Conservation (phyloP, 2,329 filamentous ascomycete species). For the Alternaria sp. region DNA sequence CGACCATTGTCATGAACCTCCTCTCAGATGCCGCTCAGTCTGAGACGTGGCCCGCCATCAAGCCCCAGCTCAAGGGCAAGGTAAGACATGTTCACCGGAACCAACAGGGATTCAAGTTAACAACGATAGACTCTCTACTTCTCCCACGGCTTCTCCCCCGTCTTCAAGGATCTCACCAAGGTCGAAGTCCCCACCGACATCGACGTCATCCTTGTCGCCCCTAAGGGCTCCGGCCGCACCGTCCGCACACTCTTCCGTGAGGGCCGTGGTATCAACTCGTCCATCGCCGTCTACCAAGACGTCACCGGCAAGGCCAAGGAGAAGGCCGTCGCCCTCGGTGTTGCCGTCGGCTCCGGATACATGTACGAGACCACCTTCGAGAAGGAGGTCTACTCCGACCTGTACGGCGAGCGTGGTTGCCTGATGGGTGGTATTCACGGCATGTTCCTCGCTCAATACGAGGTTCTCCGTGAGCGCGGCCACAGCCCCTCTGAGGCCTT, state of each 20-base stretch:
- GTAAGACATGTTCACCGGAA: conserved; percentile 57
- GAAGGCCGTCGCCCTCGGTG: conserved; percentile 95
- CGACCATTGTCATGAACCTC: conserved; percentile 98
- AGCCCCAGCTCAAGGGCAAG: conserved; percentile 99
- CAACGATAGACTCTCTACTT: conserved; percentile 89
- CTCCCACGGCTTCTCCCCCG: conserved; percentile 99
- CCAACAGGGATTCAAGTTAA: conserved; percentile 29
- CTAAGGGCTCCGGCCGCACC: conserved; percentile 98
- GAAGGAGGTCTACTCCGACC: conserved; percentile 99
- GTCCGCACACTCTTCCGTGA: conserved; percentile 99
- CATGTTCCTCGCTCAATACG: conserved; percentile 99
- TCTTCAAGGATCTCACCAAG: conserved; percentile 99
- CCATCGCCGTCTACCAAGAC: conserved; percentile 97
- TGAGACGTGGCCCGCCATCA: conserved; percentile 98
- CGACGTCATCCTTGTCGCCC: conserved; percentile 98
- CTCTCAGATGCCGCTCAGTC: conserved; percentile 97
- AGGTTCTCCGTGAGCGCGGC: conserved; percentile 98
- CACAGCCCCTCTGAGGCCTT: conserved; percentile 98
- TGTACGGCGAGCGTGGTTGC: conserved; percentile 99
- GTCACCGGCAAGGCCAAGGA: conserved; percentile 98
- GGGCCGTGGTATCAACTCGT: conserved; percentile 99
- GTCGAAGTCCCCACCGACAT: conserved; percentile 95
- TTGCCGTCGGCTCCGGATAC: conserved; percentile 96
- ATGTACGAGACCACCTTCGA: conserved; percentile 99
- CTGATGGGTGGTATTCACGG: conserved; percentile 99